Evolutionary conservation across 192 early-diverging fungal species (phyloP), one percentile per base, ranked within the genome.

Genomic region (Podila epigama): DNA sequence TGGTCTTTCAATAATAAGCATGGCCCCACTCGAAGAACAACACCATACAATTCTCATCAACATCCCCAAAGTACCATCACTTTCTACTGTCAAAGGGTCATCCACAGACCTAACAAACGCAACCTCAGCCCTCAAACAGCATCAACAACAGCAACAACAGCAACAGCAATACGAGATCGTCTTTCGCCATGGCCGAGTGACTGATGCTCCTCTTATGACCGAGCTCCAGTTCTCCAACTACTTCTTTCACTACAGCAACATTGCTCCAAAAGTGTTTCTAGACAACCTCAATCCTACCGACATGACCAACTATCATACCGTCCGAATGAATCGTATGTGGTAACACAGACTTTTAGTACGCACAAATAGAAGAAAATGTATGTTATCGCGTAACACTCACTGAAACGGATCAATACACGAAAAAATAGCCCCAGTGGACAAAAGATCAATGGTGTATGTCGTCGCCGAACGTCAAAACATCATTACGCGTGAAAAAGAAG

Each of bases 161-260:
- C n/a, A n/a, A n/a, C n/a, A n/a, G n/a, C n/a, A n/a, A n/a, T n/a
- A n/a, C n/a, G n/a, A n/a, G n/a, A n/a, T n/a, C n/a, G 58, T 61
- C 27, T 77, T 57, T 58, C 72, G 72, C 42, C 72, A 77, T 54
- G 72, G 72, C 28, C 53, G 37, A 18, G 60, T 66, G 29, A 66
- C 63, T 44, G 72, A 77, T 35, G 72, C 72, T 8, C 7, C 52
- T 0, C 12, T 42, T 2, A 63, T 77, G 65, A 68, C 72, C 0
- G 66, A 77, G 34, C 57, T 77, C 65, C 72, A 77, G 55, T 77
- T 68, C 55, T 77, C 72, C 27, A 77, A 77, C 55, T 77, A 77
- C 56, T 13, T 25, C 3, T 54, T 36, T 42, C 72, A 77, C 48
- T 77, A 77, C 35, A 20, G 3, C 4, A 33, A 35, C 4, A 27